A percentile compares a stretch with the other conserved stretches of the same genome.
Conservation (phyloP, 768 basidiomycete genomes). For the Lentinula detonsa region DNA sequence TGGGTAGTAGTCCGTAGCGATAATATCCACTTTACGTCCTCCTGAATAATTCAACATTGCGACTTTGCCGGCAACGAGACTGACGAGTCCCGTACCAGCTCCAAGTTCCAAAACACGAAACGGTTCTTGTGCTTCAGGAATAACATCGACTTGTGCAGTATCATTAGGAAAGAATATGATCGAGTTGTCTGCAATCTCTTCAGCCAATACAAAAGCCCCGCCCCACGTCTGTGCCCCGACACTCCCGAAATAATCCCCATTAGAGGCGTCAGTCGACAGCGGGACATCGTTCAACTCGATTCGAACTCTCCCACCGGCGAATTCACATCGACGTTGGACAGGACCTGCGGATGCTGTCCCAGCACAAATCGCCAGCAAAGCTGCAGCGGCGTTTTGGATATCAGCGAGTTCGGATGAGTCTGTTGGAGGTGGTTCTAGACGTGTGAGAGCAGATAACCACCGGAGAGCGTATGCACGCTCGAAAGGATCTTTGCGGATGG, state of each 20-base stretch:
- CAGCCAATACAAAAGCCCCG: conserved; percentile 73
- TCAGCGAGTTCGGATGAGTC: conserved; percentile 20
- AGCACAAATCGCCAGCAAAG: conserved; percentile 58
- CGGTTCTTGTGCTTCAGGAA: neutral
- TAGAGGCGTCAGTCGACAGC: neutral
- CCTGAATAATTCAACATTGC: conserved; percentile 9
- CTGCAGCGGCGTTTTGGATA: conserved; percentile 49
- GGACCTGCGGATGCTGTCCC: conserved; percentile 60
- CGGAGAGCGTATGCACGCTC: conserved; percentile 64
- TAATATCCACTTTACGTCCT: conserved; percentile 25
- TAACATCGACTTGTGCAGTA: neutral
- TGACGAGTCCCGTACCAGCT: conserved; percentile 80
- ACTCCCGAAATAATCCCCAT: conserved; percentile 49
- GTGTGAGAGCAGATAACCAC: conserved; percentile 70
- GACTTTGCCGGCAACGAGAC: conserved; percentile 49
- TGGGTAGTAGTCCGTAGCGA: conserved; percentile 77
- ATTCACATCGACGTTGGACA: conserved; percentile 46
- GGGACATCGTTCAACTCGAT: conserved; percentile 62
- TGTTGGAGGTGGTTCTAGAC: conserved; percentile 8
- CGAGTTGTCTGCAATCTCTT: conserved; percentile 60
- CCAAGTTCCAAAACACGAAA: conserved; percentile 71
- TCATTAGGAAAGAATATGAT: conserved; percentile 33
- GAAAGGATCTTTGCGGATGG: conserved; percentile 51
- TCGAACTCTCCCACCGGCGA: conserved; percentile 25
- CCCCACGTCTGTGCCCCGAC: conserved; percentile 92